These are phyloP conservation scores for Neonectria coccinea DNA, from an alignment of 2,329 filamentous ascomycete species.

Conservation along the genomic window DNA sequence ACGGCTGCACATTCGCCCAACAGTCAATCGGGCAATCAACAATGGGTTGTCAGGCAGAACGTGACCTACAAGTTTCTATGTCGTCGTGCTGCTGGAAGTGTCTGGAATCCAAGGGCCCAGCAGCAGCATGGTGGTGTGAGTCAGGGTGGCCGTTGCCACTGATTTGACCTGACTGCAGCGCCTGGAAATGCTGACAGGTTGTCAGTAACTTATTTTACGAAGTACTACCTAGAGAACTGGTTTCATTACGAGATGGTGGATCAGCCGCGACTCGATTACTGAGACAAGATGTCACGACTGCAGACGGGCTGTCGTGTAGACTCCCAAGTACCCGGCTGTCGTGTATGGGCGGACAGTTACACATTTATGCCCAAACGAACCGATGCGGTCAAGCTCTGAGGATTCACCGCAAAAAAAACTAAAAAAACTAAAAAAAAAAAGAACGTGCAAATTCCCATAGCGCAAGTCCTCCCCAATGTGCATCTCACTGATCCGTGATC, in stretches of 20 bases:
- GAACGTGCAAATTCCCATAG: slow-evolving; percentile 10
- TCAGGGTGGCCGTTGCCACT: slow-evolving; percentile 20
- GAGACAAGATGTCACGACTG: background rate
- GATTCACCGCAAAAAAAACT: background rate
- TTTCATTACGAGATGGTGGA: background rate
- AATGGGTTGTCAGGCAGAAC: slow-evolving; percentile 4
- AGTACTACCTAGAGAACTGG: too few species aligned
- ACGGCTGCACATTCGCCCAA: slow-evolving; percentile 23
- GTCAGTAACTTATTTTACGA: background rate
- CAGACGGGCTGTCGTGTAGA: background rate
- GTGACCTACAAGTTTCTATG: slow-evolving; percentile 8
- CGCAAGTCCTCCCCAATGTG: background rate
- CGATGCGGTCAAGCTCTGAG: background rate
- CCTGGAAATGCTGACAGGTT: background rate
- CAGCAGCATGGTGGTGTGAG: slow-evolving; percentile 8
- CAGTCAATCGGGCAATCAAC: slow-evolving; percentile 16
- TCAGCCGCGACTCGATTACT: background rate
- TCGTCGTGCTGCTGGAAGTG: slow-evolving; percentile 12
- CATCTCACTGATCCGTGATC: slow-evolving; percentile 1
- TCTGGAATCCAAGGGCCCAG: slow-evolving; percentile 8
- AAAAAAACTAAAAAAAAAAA: background rate
- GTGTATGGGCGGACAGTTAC: background rate
- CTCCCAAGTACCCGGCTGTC: too few species aligned
- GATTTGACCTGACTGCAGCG: slow-evolving; percentile 8
- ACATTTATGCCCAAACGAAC: background rate